Conservation (phyloP, 2,329 filamentous ascomycete species). For the Exophiala xenobiotica region DNA sequence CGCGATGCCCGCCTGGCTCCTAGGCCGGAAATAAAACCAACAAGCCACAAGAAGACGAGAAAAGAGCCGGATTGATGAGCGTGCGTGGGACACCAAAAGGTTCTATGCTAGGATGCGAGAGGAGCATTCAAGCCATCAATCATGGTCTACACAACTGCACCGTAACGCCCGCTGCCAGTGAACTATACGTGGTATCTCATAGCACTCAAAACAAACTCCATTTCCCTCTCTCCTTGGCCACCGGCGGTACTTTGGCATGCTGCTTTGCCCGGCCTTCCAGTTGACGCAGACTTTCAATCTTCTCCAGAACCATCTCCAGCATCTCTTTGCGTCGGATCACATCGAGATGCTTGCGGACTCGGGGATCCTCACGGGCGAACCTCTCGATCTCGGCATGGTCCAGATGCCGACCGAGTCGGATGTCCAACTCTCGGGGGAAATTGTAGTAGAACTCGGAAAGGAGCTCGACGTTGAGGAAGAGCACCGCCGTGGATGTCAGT, state of each 20-base stretch:
- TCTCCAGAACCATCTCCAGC: constrained; percentile 86
- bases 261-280: constrained; percentile 72
- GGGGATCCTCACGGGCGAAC: constrained; percentile 90
- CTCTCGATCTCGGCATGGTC: constrained; percentile 77
- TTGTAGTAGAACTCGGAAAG: constrained; percentile 97
- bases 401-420: constrained; percentile 77
- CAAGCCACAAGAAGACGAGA: neutral
- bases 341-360: constrained; percentile 84
- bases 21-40: neutral
- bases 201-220: constrained; percentile 46
- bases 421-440: constrained; percentile 89
- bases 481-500: constrained; percentile 87
- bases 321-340: constrained; percentile 90
- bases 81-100: neutral
- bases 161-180: constrained; percentile 19
- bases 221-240: constrained; percentile 40
- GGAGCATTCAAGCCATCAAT: constrained; percentile 12
- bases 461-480: constrained; percentile 96
- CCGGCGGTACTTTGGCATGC: constrained; percentile 24
- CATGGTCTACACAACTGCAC: constrained; percentile 13
- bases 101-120: constrained; percentile 3
- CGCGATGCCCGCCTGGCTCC: no score
- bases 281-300: constrained; percentile 88
- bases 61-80: neutral
- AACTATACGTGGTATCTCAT: constrained; percentile 13